phyloP scores from a whole-genome alignment of 139 green algal genomes.

The Chlorella vulgaris region DNA sequence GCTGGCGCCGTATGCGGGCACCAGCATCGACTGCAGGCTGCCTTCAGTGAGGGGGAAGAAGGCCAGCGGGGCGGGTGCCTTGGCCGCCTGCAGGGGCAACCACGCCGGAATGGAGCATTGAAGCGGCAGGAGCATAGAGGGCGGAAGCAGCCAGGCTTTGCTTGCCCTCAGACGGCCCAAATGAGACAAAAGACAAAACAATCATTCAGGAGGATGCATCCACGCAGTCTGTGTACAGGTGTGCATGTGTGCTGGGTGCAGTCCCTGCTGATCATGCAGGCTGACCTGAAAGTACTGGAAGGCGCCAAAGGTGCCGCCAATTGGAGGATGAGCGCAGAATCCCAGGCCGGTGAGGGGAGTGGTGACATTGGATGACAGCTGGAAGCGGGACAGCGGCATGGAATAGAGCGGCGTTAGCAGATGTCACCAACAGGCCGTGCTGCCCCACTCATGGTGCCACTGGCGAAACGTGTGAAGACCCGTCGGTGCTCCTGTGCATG shows the following conservation, averaged over 20 bases:
- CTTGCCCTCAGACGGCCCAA: background rate
- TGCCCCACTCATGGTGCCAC: background rate
- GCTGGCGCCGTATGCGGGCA: slow-evolving; percentile 23
- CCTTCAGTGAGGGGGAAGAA: slow-evolving; percentile 39
- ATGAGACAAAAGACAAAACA: background rate
- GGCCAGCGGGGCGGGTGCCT: slow-evolving; percentile 5
- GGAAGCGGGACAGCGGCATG: background rate
- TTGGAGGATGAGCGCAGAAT: background rate
- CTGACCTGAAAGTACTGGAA: slow-evolving; percentile 13
- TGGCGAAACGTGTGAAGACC: background rate
- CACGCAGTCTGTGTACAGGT: too few species aligned
- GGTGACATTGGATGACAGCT: slow-evolving; percentile 14
- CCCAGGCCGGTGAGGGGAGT: slow-evolving; percentile 6
- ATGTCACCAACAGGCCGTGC: background rate
- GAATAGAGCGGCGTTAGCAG: background rate
- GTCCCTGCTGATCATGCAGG: too few species aligned
- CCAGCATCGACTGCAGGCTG: background rate
- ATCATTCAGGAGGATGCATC: background rate
- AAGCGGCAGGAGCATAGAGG: background rate
- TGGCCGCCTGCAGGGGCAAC: background rate
- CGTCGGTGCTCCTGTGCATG: background rate
- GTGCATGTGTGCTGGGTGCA: too few species aligned
- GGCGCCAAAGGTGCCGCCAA: background rate
- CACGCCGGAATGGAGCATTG: background rate
- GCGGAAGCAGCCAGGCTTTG: background rate